Conservation (phyloP, 169 alveolate genomes). For the Plasmodium adleri region DNA sequence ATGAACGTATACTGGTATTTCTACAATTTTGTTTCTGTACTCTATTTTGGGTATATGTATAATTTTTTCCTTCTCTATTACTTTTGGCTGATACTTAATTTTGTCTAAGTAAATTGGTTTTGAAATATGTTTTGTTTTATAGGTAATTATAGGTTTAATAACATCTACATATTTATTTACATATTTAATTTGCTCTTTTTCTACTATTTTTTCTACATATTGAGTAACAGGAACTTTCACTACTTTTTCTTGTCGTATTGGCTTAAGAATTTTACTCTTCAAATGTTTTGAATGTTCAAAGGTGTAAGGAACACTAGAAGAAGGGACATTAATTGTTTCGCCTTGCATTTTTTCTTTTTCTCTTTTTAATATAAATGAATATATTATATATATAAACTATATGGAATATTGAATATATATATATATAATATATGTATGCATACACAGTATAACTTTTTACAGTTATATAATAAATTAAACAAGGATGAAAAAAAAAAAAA, state of each 20-base stretch:
- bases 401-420: not conserved
- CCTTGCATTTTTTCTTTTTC: constrained; percentile 41
- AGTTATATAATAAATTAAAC: too few relatives aligned
- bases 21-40: constrained; percentile 74
- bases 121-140: constrained; percentile 69
- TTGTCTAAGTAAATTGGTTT: constrained; percentile 73
- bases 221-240: constrained; percentile 75
- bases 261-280: constrained; percentile 67
- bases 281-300: constrained; percentile 68
- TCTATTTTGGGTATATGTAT: constrained; percentile 73
- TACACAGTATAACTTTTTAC: not conserved
- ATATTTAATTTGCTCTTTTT: constrained; percentile 64
- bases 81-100: constrained; percentile 64
- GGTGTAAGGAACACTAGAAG: constrained; percentile 37
- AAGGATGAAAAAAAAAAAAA: not conserved
- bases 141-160: constrained; percentile 69
- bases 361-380: constrained; percentile 6
- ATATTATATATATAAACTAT: not conserved
- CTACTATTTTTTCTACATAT: constrained; percentile 69
- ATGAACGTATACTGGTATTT: constrained; percentile 69
- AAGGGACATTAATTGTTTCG: constrained; percentile 5
- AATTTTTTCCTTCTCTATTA: constrained; percentile 73
- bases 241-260: constrained; percentile 72
- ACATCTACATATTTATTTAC: constrained; percentile 75
- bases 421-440: constrained; percentile 4